Conservation (phyloP, 257 asterid species). For the Solanum tacnaense region DNA sequence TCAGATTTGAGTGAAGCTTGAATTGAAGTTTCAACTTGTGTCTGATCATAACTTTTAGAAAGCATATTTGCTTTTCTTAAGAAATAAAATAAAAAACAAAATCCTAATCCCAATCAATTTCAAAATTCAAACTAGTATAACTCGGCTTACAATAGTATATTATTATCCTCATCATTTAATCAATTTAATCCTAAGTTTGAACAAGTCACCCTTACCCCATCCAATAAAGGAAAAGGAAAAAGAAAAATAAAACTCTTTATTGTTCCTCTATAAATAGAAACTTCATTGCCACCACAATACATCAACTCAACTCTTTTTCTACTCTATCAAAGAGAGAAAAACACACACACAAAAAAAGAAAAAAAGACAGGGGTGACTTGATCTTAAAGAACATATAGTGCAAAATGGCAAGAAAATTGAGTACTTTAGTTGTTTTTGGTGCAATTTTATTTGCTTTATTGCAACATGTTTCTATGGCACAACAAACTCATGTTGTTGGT, state of each 20-base stretch:
- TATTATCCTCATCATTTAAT: not conserved
- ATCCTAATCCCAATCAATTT: no score
- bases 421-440: conserved; percentile 3
- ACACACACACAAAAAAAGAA: not conserved
- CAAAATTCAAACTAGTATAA: not conserved
- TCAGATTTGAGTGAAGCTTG: no score
- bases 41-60: not conserved
- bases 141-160: not conserved
- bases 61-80: not conserved
- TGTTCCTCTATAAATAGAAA: not conserved
- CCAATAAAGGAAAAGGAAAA: not conserved
- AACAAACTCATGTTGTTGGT: conserved; percentile 61
- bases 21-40: not conserved
- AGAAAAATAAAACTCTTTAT: not conserved
- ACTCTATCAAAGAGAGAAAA: not conserved
- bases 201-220: not conserved
- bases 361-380: conserved; percentile 27
- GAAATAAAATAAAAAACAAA: no score
- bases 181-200: not conserved
- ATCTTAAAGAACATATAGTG: conserved; percentile 18
- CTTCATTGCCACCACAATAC: not conserved
- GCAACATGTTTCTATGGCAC: conserved; percentile 33
- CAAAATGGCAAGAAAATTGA: conserved; percentile 32
- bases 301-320: not conserved
- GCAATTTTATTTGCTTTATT: conserved; percentile 23